Conservation (phyloP, 2,329 filamentous ascomycete species). For the Hypocreales sp. region DNA sequence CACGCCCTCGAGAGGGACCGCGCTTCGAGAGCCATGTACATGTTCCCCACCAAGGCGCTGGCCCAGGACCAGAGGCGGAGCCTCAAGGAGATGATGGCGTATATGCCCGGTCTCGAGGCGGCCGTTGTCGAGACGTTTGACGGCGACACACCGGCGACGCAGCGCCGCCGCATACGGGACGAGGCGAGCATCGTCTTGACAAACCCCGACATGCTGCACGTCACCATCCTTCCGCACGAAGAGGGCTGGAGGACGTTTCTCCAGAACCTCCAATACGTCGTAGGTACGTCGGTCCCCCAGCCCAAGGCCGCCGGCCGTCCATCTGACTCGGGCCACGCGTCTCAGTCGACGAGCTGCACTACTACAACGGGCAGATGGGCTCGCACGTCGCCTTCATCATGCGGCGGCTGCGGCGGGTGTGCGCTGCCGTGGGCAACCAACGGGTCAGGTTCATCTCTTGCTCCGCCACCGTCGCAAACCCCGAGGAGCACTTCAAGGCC, state of each 20-base stretch:
- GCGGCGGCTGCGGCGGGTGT: constrained; percentile 74
- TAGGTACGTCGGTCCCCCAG: constrained; percentile 31
- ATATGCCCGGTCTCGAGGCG: constrained; percentile 62
- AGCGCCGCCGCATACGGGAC: constrained; percentile 68
- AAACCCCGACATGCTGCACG: constrained; percentile 94
- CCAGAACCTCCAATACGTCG: constrained; percentile 80
- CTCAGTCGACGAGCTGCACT: constrained; percentile 70
- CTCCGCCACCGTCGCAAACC: constrained; percentile 91
- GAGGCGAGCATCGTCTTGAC: constrained; percentile 90
- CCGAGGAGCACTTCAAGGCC: constrained; percentile 76
- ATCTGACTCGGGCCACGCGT: neutral
- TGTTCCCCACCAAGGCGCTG: constrained; percentile 92
- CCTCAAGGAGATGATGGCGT: constrained; percentile 68
- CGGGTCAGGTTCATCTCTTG: constrained; percentile 85
- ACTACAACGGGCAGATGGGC: constrained; percentile 90
- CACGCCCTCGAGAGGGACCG: constrained; percentile 68
- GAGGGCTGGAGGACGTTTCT: constrained; percentile 77
- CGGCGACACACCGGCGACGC: constrained; percentile 75
- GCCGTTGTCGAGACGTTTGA: constrained; percentile 85
- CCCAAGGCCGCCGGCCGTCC: too few species aligned
- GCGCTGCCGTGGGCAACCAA: constrained; percentile 76
- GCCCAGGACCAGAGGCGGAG: constrained; percentile 89
- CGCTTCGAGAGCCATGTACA: constrained; percentile 80
- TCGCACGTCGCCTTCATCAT: constrained; percentile 92
- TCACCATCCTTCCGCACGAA: constrained; percentile 87